Evolutionary conservation across 306 rosid genomes (phyloP).

Genomic region (Mimosa pudica): DNA sequence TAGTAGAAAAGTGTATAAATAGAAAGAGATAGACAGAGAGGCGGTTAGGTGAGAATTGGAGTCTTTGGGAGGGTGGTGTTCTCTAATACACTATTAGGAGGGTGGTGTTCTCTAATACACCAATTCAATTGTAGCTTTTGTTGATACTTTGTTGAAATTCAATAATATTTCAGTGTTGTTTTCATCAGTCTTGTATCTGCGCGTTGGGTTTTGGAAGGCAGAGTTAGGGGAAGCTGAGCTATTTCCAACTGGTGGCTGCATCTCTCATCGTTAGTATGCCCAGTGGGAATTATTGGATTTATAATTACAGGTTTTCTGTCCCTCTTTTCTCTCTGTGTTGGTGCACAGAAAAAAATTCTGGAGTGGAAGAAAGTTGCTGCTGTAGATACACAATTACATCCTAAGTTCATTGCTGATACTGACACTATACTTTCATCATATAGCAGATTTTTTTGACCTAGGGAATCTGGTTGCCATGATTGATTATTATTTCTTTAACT

Average conservation of each 20-base stretch:
- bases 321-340: not conserved
- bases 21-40: too few relatives aligned
- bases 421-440: not conserved
- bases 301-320: conserved; percentile 26
- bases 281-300: conserved; percentile 9
- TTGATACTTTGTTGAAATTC: too few relatives aligned
- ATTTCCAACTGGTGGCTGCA: conserved; percentile 29
- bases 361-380: conserved; percentile 30
- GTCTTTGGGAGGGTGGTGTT: too few relatives aligned
- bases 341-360: conserved; percentile 30
- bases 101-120: too few relatives aligned
- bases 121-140: too few relatives aligned
- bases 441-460: conserved; percentile 18
- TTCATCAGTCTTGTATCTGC: conserved; percentile 9
- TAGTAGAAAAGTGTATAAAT: too few relatives aligned
- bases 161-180: too few relatives aligned
- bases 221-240: conserved; percentile 19
- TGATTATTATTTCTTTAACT: conserved; percentile 1
- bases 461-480: conserved; percentile 8
- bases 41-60: too few relatives aligned
- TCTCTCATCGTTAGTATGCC: conserved; percentile 22
- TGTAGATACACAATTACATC: conserved; percentile 43
- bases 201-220: conserved; percentile 28
- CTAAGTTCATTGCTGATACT: conserved; percentile 22
- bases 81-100: too few relatives aligned